Conservation (phyloP, 2,329 filamentous ascomycete genomes). For the Botrytis elliptica region DNA sequence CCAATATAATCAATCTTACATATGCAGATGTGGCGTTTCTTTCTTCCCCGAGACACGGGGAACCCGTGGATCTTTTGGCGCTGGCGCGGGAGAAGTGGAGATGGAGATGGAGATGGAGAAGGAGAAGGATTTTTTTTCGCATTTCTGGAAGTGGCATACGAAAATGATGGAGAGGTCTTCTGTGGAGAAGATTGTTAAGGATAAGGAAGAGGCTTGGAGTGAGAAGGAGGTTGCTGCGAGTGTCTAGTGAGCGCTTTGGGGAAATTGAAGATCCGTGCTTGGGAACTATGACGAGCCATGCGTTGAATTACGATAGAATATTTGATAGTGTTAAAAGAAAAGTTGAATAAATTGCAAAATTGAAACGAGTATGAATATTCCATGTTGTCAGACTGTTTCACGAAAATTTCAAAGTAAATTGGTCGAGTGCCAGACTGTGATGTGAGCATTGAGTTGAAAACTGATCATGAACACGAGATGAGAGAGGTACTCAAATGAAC, state of each 20-base stretch:
- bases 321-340: not conserved
- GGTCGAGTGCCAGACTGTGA: not conserved
- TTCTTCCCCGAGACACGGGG: conserved; percentile 23
- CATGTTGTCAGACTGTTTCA: not conserved
- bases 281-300: not conserved
- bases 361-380: not conserved
- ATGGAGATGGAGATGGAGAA: conserved; percentile 32
- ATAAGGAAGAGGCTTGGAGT: conserved; percentile 21
- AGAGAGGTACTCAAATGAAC: no score
- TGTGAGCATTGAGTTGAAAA: not conserved
- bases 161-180: conserved; percentile 24
- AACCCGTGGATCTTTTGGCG: conserved; percentile 24
- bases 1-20: conserved; percentile 36
- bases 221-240: conserved; percentile 17
- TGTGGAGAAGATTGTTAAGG: conserved; percentile 26
- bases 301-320: no score
- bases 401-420: not conserved
- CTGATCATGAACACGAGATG: not conserved
- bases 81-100: conserved; percentile 20
- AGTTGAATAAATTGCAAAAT: not conserved
- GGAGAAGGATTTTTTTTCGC: conserved; percentile 24
- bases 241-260: not conserved
- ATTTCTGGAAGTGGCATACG: conserved; percentile 28
- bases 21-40: conserved; percentile 41
- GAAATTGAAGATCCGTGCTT: not conserved